phyloP scores from a whole-genome alignment of 2,329 filamentous ascomycete genomes.

The Colletotrichum viniferum region DNA sequence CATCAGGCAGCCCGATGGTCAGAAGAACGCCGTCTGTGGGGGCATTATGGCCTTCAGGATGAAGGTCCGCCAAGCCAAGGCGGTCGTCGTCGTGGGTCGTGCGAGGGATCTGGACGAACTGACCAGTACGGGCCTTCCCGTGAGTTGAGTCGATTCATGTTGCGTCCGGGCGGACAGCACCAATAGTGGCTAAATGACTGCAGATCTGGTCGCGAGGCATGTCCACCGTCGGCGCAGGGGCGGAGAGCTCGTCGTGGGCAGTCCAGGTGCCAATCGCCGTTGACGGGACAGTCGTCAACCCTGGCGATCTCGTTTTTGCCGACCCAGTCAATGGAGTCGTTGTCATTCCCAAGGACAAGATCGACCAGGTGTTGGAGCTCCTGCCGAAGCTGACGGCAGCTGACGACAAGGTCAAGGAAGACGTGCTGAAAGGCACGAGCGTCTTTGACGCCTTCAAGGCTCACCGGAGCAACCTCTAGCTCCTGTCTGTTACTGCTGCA shows the following conservation, averaged over 20 bases:
- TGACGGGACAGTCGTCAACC: constrained; percentile 44
- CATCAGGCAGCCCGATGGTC: constrained; percentile 67
- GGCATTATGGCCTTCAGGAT: constrained; percentile 78
- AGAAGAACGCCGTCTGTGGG: constrained; percentile 75
- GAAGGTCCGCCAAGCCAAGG: constrained; percentile 63
- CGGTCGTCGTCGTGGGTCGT: constrained; percentile 70
- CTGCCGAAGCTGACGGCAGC: constrained; percentile 55
- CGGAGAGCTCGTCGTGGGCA: constrained; percentile 60
- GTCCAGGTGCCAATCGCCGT: constrained; percentile 49
- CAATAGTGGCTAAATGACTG: constrained; percentile 8
- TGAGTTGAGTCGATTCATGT: constrained; percentile 37
- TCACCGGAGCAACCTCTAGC: constrained; percentile 46
- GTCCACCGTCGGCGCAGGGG: constrained; percentile 63
- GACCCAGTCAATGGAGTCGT: constrained; percentile 75
- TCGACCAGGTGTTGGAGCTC: constrained; percentile 65
- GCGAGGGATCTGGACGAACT: constrained; percentile 70
- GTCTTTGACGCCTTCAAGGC: constrained; percentile 71
- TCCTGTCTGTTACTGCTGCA: not conserved
- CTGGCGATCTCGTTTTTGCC: constrained; percentile 72
- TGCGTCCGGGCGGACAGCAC: not conserved
- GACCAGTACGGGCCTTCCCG: constrained; percentile 57
- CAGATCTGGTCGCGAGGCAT: constrained; percentile 61
- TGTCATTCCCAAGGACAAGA: constrained; percentile 64
- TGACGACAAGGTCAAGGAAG: constrained; percentile 66
- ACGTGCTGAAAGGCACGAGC: constrained; percentile 65